These are phyloP conservation scores for Komagataella pseudopastoris DNA, from an alignment of 805 yeast genomes.

Conservation along the genomic window DNA sequence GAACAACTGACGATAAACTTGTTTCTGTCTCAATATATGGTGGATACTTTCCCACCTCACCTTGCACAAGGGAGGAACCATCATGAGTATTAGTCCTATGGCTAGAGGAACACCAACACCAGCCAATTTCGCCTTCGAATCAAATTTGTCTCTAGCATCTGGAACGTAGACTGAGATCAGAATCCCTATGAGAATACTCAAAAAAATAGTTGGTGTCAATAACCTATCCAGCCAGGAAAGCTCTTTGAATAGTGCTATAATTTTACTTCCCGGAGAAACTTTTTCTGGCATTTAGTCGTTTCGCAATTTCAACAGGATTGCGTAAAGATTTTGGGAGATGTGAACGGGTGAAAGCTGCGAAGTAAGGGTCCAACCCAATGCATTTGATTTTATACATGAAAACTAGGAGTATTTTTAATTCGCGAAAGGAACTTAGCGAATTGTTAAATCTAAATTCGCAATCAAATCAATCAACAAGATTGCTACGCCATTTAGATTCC, in stretches of 20 bases:
- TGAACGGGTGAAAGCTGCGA: too few species aligned
- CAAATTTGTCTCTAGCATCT: conserved; percentile 19
- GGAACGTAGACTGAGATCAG: conserved; percentile 28
- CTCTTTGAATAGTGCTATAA: not conserved
- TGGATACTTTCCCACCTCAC: conserved; percentile 35
- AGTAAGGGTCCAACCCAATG: too few species aligned
- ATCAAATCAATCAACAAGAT: too few species aligned
- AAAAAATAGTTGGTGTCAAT: conserved; percentile 8
- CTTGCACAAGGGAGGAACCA: conserved; percentile 43
- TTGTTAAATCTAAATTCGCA: too few species aligned
- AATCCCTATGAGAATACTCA: conserved; percentile 24
- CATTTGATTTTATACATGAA: too few species aligned
- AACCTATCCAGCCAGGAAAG: not conserved
- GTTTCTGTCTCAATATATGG: conserved; percentile 10
- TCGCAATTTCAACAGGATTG: too few species aligned
- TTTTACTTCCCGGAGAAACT: not conserved
- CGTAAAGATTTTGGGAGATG: too few species aligned
- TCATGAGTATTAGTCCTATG: conserved; percentile 38
- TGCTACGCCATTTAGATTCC: too few species aligned
- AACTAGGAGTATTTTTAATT: too few species aligned
- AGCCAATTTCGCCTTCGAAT: conserved; percentile 17
- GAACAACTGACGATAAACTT: conserved; percentile 16
- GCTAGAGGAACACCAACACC: conserved; percentile 32
- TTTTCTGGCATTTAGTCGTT: too few species aligned
- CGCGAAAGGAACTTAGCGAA: too few species aligned